Percentiles rank a stretch among this genome's conserved stretches.
Conservation (phyloP, 1,284 basidiomycete genomes). For the Tylopilus sp. region DNA sequence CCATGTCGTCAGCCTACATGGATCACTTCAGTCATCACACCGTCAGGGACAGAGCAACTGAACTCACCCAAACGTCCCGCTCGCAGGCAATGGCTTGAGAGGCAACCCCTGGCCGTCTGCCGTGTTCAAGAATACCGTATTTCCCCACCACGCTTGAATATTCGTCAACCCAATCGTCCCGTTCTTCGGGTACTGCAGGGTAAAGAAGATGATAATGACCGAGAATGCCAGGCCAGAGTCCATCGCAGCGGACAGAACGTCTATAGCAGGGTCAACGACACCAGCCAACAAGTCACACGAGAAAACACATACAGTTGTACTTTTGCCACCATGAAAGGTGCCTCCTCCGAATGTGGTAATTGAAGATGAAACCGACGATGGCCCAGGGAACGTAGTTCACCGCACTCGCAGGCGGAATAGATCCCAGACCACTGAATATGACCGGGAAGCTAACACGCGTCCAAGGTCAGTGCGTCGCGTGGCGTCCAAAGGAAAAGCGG, state of each 20-base stretch:
- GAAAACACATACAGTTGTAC: slow-evolving; percentile 45
- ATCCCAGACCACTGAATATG: slow-evolving; percentile 48
- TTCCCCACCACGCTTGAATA: slow-evolving; percentile 71
- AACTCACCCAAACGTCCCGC: slow-evolving; percentile 41
- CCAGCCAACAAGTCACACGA: too few species aligned
- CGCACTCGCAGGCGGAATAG: slow-evolving; percentile 50
- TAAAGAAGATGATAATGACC: slow-evolving; percentile 62
- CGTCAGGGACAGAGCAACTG: too few species aligned
- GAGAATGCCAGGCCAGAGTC: slow-evolving; percentile 54
- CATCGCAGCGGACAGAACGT: slow-evolving; percentile 49
- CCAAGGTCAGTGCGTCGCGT: background rate
- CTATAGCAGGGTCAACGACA: slow-evolving; percentile 14
- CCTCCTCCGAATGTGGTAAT: slow-evolving; percentile 47
- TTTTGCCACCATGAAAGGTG: slow-evolving; percentile 54
- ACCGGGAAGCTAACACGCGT: slow-evolving; percentile 41
- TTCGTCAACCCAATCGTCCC: slow-evolving; percentile 55
- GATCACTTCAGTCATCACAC: background rate
- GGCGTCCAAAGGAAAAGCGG: too few species aligned
- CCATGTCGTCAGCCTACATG: slow-evolving; percentile 17
- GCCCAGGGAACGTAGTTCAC: slow-evolving; percentile 48
- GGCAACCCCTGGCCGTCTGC: slow-evolving; percentile 39
- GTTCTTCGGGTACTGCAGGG: slow-evolving; percentile 60
- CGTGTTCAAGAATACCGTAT: slow-evolving; percentile 47
- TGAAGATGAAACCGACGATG: slow-evolving; percentile 51
- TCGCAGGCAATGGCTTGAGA: slow-evolving; percentile 22